Base-by-base conservation (phyloP, 345 rosid genomes). In the Carallia brachiata region DNA sequence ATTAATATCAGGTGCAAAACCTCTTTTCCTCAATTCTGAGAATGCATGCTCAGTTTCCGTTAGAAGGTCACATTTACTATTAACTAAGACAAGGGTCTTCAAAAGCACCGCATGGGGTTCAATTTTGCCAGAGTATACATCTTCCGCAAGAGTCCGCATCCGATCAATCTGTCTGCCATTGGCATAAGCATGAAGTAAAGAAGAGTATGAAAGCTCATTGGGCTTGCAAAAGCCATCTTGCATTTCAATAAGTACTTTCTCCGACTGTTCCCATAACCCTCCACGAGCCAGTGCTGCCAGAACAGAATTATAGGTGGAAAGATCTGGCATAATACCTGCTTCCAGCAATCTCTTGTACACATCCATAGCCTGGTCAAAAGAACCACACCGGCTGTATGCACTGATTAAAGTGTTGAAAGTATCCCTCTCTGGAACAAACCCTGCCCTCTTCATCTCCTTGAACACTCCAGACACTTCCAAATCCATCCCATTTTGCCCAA, bases 401-500 rank as follows among this genome's bases (percentile, higher is more conserved):
- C 96, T 85, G 61, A 95, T 92, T 57, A 95, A 73, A 27, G 97
- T 88, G 78, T 92, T 95, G 80, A 88, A 95, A 60, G 99, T 95
- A 70, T 87, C 97, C 74, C 97, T 90, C 78, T 91, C 96, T 4
- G 97, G 93, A 65, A 92, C 76, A 70, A 95, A 90, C 30, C 99
- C 97, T 1, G 93, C 97, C 81, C 97, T 87, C 85, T 95, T 95
- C 99, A 95, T 95, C 82, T 95, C 99, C 82, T 81, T 89, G 77
- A 95, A 91, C 57, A 95, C 96, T 62, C 92, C 93, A 0, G 96
- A 90, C 9, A 95, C 96, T 77, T 95, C 97, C 0, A 90, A 81
- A 73, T 89, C 92, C 97, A 91, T 86, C 59, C 91, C 88, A 73
- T 90, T 95, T 75, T 90, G 91, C 70, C 99, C 99, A 62, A 95